Conservation (phyloP, 192 early-diverging fungal species). For the Coemansia sp. region DNA sequence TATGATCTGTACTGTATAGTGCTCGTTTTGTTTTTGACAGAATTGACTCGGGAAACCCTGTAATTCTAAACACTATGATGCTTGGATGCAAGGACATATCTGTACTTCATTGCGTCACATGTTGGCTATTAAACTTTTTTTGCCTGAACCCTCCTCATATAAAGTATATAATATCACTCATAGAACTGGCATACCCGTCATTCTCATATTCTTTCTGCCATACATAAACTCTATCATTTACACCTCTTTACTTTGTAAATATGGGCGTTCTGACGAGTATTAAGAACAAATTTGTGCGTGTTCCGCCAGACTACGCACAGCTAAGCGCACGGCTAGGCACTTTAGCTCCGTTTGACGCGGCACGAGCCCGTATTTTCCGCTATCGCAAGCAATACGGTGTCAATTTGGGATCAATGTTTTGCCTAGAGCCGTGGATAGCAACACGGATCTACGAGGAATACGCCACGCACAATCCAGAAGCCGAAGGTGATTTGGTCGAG, state of each 20-base stretch:
- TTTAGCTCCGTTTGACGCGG: constrained; percentile 6
- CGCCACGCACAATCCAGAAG: constrained; percentile 4
- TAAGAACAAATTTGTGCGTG: background rate
- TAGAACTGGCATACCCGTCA: no score
- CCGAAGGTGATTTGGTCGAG: constrained; percentile 18
- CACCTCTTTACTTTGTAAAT: background rate
- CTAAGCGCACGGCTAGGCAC: constrained; percentile 5
- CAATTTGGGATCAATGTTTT: constrained; percentile 17
- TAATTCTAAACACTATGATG: no score
- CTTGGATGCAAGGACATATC: no score
- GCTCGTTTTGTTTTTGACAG: no score
- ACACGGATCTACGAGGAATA: constrained; percentile 11
- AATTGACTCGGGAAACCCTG: no score
- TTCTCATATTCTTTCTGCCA: no score
- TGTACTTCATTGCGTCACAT: no score
- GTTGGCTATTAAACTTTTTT: no score
- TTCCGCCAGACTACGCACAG: background rate
- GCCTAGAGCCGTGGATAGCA: constrained; percentile 21
- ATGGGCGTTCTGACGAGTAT: background rate
- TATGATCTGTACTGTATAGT: no score
- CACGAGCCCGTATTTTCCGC: constrained; percentile 10
- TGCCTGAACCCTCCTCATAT: no score
- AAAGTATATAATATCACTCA: no score
- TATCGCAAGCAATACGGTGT: constrained; percentile 19
- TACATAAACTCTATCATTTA: background rate